phyloP scores from a whole-genome alignment of 1,284 basidiomycete genomes.

The Tilletia caries region DNA sequence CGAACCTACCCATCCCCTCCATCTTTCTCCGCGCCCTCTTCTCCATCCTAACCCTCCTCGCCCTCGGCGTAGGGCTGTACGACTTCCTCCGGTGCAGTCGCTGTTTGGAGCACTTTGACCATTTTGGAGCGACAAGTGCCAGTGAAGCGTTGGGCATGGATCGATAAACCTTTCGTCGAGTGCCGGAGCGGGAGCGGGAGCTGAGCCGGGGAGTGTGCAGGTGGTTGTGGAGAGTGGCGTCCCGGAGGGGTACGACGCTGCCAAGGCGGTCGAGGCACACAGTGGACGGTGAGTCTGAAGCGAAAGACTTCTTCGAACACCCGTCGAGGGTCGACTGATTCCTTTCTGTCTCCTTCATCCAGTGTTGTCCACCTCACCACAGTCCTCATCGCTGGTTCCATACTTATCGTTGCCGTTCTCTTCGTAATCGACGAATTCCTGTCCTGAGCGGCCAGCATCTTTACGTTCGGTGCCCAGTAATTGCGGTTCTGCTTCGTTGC shows the following conservation, averaged over 20 bases:
- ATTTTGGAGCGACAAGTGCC: background rate
- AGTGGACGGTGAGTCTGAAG: conserved; percentile 8
- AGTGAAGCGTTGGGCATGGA: background rate
- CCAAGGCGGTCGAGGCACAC: conserved; percentile 7
- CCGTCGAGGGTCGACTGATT: too few relatives aligned
- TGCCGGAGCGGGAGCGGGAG: background rate
- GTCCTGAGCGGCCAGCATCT: background rate
- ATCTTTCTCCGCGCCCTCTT: background rate
- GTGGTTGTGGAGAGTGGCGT: background rate
- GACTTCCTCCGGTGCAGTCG: conserved; percentile 8
- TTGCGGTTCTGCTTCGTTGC: too few relatives aligned
- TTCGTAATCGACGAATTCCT: conserved; percentile 4
- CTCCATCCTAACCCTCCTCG: background rate
- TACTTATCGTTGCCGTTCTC: background rate
- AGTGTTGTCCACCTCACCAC: background rate
- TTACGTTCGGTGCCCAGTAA: too few relatives aligned
- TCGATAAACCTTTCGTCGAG: too few relatives aligned
- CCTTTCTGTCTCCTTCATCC: background rate
- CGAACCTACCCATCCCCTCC: conserved; percentile 5
- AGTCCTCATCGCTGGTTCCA: background rate
- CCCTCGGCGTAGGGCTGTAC: background rate
- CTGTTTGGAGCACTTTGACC: conserved; percentile 7
- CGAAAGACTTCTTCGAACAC: too few relatives aligned
- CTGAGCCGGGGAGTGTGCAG: too few relatives aligned
- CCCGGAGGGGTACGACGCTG: background rate